Base-by-base conservation (phyloP, 805 yeast genomes). In the Myxozyma kluyveri region DNA sequence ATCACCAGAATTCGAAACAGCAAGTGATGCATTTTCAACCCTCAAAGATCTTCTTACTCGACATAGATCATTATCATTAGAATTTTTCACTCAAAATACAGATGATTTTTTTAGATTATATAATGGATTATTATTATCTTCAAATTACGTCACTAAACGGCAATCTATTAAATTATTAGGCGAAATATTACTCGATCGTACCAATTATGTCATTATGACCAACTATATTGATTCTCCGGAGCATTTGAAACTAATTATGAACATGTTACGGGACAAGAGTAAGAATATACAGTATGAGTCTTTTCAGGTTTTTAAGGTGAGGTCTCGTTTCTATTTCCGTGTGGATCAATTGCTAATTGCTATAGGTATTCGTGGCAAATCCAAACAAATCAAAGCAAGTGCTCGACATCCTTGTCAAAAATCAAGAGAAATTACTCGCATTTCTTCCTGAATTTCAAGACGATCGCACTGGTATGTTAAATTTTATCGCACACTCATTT, bases 121-220 rank as follows among this genome's bases (percentile, higher is more conserved):
- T 60, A 89, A 88, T 66, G 75, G 75, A 49, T 71, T 91, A 53
- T 82, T 93, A 54, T 79, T 81, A 41, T 84, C 88, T 42, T 79
- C 82, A 14, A 89, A 86, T 68, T 93, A 93, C 68, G 97, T 93
- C 27, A 88, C 95, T 2, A 88, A 89, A 66, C 80, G 99, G 57
- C 98, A 91, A 69, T 82, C 95, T 31, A 80, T 89, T 31, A 85
- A 71, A 62, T 72, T 93, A 29, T 73, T 90, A 52, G 79, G 85
- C 14, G 84, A 82, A 47, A 72, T 93, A 56, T 82, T 93, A 2
- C 72, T 86, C 54, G 80, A 81, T 50, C 78, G 88, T 58, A 75
- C 82, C 29, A 88, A 89, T 70, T 85, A 82, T 64, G 72, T 70
- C 45, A 78, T 88, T 59, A 83, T 91, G 82, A 78, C 84, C 24